Conservation (phyloP, 257 asterid genomes). For the Primulina huaijiensis region DNA sequence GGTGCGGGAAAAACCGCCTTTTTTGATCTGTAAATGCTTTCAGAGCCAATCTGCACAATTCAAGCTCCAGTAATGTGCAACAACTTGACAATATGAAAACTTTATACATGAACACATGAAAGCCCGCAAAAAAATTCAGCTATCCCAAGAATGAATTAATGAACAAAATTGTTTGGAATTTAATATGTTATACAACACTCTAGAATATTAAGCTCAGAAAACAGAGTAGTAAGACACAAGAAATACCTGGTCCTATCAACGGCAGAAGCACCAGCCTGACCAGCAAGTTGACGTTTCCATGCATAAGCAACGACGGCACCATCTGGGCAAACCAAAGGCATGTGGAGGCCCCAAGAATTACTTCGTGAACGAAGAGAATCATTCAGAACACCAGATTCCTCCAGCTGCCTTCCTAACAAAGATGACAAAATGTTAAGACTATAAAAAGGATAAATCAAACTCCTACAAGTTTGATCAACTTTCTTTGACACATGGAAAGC, state of each 20-base stretch:
- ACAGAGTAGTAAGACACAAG: slow-evolving; percentile 17
- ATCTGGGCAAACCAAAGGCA: slow-evolving; percentile 98
- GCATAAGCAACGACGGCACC: slow-evolving; percentile 99
- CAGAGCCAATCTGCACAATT: slow-evolving; percentile 75
- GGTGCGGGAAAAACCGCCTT: slow-evolving; percentile 79
- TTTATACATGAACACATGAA: no score
- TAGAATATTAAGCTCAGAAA: slow-evolving; percentile 6
- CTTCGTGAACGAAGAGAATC: slow-evolving; percentile 73
- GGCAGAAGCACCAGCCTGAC: slow-evolving; percentile 99
- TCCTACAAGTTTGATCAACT: slow-evolving; percentile 10
- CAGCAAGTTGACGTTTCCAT: slow-evolving; percentile 99
- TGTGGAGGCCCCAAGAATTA: slow-evolving; percentile 98
- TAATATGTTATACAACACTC: slow-evolving; percentile 4
- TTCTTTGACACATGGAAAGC: not conserved
- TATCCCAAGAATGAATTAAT: not conserved
- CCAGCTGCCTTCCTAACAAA: slow-evolving; percentile 75
- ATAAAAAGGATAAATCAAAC: not conserved
- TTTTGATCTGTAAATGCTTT: slow-evolving; percentile 91
- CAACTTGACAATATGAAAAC: not conserved
- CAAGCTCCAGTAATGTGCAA: not conserved
- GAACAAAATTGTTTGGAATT: slow-evolving; percentile 10
- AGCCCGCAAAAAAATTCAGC: not conserved
- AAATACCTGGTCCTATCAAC: slow-evolving; percentile 93
- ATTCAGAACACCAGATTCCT: slow-evolving; percentile 72
- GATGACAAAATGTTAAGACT: slow-evolving; percentile 9